Evolutionary conservation across 305 asterid species (phyloP).

Genomic region (Solanum aculeatissimum): DNA sequence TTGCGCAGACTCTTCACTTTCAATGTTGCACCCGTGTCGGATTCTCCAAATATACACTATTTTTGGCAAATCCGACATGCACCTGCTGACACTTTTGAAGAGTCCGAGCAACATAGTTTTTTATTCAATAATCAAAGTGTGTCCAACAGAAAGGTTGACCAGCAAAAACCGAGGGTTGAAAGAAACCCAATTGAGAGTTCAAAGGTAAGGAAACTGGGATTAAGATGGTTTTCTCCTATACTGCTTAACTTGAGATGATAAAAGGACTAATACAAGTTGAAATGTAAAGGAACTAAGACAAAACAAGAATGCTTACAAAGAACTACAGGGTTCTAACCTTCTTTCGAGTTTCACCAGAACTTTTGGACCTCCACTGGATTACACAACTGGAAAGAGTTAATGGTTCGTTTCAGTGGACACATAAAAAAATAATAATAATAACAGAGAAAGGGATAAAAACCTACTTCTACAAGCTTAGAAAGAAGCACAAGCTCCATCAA

Average conservation of each 20-base stretch:
- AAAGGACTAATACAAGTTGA: not conserved
- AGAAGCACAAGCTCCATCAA: not conserved
- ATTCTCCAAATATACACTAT: too few species aligned
- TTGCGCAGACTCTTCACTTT: too few species aligned
- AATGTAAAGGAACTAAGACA: not conserved
- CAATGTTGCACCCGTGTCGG: too few species aligned
- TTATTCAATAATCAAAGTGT: not conserved
- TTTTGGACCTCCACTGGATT: not conserved
- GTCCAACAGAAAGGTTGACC: not conserved
- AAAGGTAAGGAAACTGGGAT: not conserved
- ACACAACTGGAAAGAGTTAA: not conserved
- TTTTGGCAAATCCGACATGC: too few species aligned
- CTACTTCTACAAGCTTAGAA: not conserved
- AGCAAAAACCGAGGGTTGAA: not conserved
- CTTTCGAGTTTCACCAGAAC: too few species aligned
- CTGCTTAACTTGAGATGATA: not conserved
- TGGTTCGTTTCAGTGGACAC: not conserved
- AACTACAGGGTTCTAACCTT: not conserved
- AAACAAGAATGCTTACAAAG: not conserved
- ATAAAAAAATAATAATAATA: too few species aligned
- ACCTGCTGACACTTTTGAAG: too few species aligned
- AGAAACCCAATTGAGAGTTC: not conserved
- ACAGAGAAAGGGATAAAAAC: not conserved
- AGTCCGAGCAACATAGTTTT: too few species aligned
- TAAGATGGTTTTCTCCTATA: not conserved